Conservation (phyloP, 2,329 filamentous ascomycete genomes). For the Dothideomycetes sp. region DNA sequence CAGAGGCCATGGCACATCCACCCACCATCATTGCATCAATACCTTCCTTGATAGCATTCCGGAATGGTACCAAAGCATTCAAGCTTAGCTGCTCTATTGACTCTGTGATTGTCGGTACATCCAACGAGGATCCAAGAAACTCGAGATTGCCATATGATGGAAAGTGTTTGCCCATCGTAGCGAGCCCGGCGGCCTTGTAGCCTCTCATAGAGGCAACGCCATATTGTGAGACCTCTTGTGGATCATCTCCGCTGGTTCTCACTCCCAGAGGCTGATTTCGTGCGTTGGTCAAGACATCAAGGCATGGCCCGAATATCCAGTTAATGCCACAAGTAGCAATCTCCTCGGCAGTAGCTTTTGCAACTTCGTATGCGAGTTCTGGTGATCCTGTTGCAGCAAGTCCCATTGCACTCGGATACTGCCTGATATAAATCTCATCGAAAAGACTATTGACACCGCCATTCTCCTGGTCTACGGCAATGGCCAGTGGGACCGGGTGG, state of each 20-base stretch:
- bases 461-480: slow-evolving; percentile 94
- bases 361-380: slow-evolving; percentile 77
- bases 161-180: slow-evolving; percentile 90
- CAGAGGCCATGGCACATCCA: slow-evolving; percentile 83
- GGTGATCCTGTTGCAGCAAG: slow-evolving; percentile 83
- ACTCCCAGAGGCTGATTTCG: slow-evolving; percentile 85
- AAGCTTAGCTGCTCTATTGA: slow-evolving; percentile 84
- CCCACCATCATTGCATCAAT: slow-evolving; percentile 94
- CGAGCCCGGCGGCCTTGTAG: slow-evolving; percentile 81
- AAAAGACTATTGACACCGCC: slow-evolving; percentile 95
- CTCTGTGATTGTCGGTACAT: slow-evolving; percentile 92
- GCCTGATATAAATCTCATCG: slow-evolving; percentile 88
- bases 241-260: slow-evolving; percentile 81
- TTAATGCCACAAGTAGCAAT: slow-evolving; percentile 90
- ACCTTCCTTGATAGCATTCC: slow-evolving; percentile 76
- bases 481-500: slow-evolving; percentile 77
- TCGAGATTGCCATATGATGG: slow-evolving; percentile 93
- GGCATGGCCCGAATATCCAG: slow-evolving; percentile 82
- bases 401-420: slow-evolving; percentile 96
- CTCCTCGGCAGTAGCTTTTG: slow-evolving; percentile 86
- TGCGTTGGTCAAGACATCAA: slow-evolving; percentile 90
- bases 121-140: slow-evolving; percentile 79
- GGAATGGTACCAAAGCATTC: slow-evolving; percentile 84
- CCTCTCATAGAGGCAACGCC: slow-evolving; percentile 84
- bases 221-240: slow-evolving; percentile 88